phyloP scores from a whole-genome alignment of 495 filamentous ascomycete species.

The Achaetomiella virescens region DNA sequence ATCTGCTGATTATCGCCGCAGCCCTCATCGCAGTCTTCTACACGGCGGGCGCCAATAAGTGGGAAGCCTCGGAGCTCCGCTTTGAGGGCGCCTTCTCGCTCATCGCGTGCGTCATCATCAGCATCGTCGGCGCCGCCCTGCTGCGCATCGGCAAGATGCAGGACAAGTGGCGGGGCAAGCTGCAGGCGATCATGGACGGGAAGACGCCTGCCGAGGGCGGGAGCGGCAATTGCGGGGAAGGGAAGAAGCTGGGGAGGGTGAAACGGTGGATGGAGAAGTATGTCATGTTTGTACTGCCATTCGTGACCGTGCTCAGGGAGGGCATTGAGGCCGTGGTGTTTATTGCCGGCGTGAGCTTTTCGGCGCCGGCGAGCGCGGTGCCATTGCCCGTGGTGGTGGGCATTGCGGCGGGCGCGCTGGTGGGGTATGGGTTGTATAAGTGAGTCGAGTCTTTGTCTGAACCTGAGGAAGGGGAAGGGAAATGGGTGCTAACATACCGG shows the following conservation, averaged over 20 bases:
- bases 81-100: slow-evolving; percentile 75
- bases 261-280: slow-evolving; percentile 70
- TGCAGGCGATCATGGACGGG: slow-evolving; percentile 33
- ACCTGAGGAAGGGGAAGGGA: neutral
- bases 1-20: slow-evolving; percentile 63
- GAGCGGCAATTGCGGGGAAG: slow-evolving; percentile 19
- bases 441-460: slow-evolving; percentile 40
- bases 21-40: slow-evolving; percentile 81
- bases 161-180: slow-evolving; percentile 77
- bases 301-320: slow-evolving; percentile 77
- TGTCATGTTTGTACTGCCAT: slow-evolving; percentile 73
- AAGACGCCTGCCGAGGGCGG: slow-evolving; percentile 52
- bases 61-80: slow-evolving; percentile 59
- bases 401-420: slow-evolving; percentile 51
- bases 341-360: slow-evolving; percentile 71
- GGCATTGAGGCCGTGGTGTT: slow-evolving; percentile 79
- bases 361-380: slow-evolving; percentile 65
- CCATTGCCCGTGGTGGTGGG: slow-evolving; percentile 68
- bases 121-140: slow-evolving; percentile 68
- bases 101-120: slow-evolving; percentile 69
- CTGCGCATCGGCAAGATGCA: slow-evolving; percentile 79
- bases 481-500: neutral
- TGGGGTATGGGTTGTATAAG: slow-evolving; percentile 74
- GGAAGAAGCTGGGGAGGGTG: slow-evolving; percentile 39
- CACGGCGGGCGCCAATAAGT: slow-evolving; percentile 57